These are phyloP conservation scores for Butyriboletus appendiculatus DNA, from an alignment of 1,284 basidiomycete species.

Conservation along the genomic window DNA sequence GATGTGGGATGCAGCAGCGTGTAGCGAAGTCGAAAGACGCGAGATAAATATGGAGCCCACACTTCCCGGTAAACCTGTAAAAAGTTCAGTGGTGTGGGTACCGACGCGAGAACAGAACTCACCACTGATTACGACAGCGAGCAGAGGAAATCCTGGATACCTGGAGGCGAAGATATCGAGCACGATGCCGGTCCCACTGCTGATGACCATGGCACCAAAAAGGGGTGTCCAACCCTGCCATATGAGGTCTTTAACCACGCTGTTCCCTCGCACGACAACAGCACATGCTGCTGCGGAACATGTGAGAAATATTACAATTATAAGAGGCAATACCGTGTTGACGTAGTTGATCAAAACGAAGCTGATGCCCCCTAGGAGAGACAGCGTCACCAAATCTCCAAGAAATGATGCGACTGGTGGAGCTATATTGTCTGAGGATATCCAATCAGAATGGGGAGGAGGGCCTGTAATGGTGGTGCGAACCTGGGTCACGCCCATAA, in stretches of 20 bases:
- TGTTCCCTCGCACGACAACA: slow-evolving; percentile 63
- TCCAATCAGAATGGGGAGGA: neutral
- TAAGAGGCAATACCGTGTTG: slow-evolving; percentile 63
- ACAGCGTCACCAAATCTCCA: slow-evolving; percentile 90
- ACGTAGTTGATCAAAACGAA: slow-evolving; percentile 65
- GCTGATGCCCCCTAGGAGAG: slow-evolving; percentile 70
- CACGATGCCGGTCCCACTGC: slow-evolving; percentile 88
- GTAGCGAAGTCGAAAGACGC: slow-evolving; percentile 84
- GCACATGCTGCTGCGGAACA: slow-evolving; percentile 55
- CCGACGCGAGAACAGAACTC: slow-evolving; percentile 20
- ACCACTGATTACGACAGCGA: slow-evolving; percentile 91
- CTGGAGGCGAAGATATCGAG: slow-evolving; percentile 86
- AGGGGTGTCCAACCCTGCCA: slow-evolving; percentile 89
- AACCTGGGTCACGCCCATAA: slow-evolving; percentile 83
- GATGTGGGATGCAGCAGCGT: slow-evolving; percentile 50
- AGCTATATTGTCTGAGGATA: slow-evolving; percentile 83
- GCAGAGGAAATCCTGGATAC: slow-evolving; percentile 86
- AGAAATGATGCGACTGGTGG: slow-evolving; percentile 92
- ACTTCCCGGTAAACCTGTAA: slow-evolving; percentile 76
- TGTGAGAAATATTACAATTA: slow-evolving; percentile 60
- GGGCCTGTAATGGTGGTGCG: slow-evolving; percentile 14
- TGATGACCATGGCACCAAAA: slow-evolving; percentile 91
- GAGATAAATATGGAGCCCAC: slow-evolving; percentile 93
- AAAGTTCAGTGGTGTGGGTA: neutral
- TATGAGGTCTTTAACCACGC: slow-evolving; percentile 68